phyloP scores from a whole-genome alignment of 495 filamentous ascomycete genomes.

The Mycothermus thermophilus region DNA sequence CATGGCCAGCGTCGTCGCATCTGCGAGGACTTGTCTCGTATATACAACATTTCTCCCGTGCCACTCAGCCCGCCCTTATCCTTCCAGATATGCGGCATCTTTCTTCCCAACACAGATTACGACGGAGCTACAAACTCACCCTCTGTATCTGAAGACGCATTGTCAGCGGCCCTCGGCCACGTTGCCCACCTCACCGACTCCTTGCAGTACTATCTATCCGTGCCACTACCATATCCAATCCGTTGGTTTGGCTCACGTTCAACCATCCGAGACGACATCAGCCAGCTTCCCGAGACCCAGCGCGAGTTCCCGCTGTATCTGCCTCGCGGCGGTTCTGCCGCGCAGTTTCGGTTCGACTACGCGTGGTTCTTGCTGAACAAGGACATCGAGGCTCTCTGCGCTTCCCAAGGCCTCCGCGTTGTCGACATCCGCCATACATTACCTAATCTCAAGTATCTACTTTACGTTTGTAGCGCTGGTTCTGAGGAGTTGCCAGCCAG shows the following conservation, averaged over 20 bases:
- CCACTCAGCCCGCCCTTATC: constrained; percentile 39
- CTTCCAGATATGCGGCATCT: constrained; percentile 62
- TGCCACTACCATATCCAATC: constrained; percentile 71
- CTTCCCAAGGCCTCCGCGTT: constrained; percentile 55
- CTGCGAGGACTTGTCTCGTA: constrained; percentile 60
- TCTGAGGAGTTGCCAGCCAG: constrained; percentile 62
- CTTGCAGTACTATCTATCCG: constrained; percentile 69
- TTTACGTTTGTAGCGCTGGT: constrained; percentile 71
- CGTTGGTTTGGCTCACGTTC: constrained; percentile 56
- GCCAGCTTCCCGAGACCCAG: constrained; percentile 44
- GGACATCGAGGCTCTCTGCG: constrained; percentile 74
- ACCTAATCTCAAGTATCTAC: constrained; percentile 84
- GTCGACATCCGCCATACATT: constrained; percentile 83
- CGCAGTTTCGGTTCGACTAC: constrained; percentile 84
- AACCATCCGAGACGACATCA: constrained; percentile 69
- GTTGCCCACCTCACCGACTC: constrained; percentile 63
- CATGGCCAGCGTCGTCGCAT: constrained; percentile 75
- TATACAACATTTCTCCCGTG: constrained; percentile 68
- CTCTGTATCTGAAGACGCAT: constrained; percentile 42
- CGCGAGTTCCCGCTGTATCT: constrained; percentile 70
- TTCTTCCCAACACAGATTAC: constrained; percentile 66
- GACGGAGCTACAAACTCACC: constrained; percentile 24
- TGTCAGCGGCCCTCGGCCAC: constrained; percentile 72
- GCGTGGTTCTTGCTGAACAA: constrained; percentile 90
- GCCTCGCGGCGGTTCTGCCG: constrained; percentile 45